Evolutionary conservation across 2,329 filamentous ascomycete species (phyloP).

Genomic region (Paecilomyces niveus): DNA sequence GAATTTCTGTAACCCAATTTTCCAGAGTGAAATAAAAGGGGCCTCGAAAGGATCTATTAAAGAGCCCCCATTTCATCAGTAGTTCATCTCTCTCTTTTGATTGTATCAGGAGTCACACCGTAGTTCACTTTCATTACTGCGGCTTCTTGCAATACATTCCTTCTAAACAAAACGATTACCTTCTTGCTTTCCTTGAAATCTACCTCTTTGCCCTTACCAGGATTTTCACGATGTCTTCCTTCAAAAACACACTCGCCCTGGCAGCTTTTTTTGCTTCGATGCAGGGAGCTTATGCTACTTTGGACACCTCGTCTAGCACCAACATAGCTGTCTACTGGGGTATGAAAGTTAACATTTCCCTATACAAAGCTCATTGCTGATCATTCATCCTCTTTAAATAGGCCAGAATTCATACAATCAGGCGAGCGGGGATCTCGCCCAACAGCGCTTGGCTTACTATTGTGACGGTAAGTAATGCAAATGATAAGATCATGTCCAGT

Average conservation of each 20-base stretch:
- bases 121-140: not conserved
- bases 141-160: not conserved
- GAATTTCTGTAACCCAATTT: not conserved
- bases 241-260: slow-evolving; percentile 12
- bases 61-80: not conserved
- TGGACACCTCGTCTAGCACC: slow-evolving; percentile 38
- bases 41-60: not conserved
- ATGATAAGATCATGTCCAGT: not conserved
- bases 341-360: slow-evolving; percentile 6
- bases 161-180: not conserved
- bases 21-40: not conserved
- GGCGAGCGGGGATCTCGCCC: slow-evolving; percentile 38
- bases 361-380: not conserved
- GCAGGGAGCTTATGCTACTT: slow-evolving; percentile 28
- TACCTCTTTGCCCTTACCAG: not conserved
- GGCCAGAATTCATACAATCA: slow-evolving; percentile 57
- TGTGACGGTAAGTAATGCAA: slow-evolving; percentile 46
- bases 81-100: not conserved
- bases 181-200: not conserved
- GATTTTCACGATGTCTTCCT: slow-evolving; percentile 18
- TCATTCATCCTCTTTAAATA: slow-evolving; percentile 3
- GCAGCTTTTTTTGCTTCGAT: slow-evolving; percentile 19
- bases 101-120: not conserved
- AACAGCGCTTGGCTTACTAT: slow-evolving; percentile 52
- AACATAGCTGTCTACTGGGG: slow-evolving; percentile 64